Evolutionary conservation across 2,329 filamentous ascomycete genomes (phyloP).

Genomic region (Trichoderma arundinaceum): DNA sequence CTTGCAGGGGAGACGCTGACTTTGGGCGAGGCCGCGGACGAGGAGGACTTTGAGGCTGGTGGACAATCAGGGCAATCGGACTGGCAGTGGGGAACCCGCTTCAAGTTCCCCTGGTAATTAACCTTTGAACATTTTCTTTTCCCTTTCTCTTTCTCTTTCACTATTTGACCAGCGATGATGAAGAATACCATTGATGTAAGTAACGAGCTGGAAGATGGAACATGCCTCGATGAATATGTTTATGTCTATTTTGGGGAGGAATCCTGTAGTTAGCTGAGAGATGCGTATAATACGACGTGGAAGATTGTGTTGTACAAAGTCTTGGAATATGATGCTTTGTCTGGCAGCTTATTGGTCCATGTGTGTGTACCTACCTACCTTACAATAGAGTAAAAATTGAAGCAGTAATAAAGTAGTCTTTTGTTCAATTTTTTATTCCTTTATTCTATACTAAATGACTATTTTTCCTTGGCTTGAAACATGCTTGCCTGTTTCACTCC

Average conservation of each 20-base stretch:
- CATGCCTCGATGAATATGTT: conserved; percentile 26
- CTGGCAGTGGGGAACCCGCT: conserved; percentile 14
- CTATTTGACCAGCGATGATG: conserved; percentile 23
- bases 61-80: background rate
- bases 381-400: background rate
- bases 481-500: background rate
- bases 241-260: background rate
- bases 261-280: conserved; percentile 22
- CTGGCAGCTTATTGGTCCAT: background rate
- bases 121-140: background rate
- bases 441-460: background rate
- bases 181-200: conserved; percentile 30
- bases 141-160: background rate
- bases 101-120: conserved; percentile 12
- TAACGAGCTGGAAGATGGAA: conserved; percentile 23
- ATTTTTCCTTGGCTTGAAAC: background rate
- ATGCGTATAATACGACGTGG: conserved; percentile 16
- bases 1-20: background rate
- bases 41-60: conserved; percentile 28
- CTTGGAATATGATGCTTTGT: conserved; percentile 4
- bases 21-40: background rate
- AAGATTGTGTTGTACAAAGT: background rate
- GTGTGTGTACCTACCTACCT: background rate
- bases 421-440: background rate
- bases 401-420: background rate